Conservation (phyloP, 176 grass and related monocot species). For the Avena insularis region DNA sequence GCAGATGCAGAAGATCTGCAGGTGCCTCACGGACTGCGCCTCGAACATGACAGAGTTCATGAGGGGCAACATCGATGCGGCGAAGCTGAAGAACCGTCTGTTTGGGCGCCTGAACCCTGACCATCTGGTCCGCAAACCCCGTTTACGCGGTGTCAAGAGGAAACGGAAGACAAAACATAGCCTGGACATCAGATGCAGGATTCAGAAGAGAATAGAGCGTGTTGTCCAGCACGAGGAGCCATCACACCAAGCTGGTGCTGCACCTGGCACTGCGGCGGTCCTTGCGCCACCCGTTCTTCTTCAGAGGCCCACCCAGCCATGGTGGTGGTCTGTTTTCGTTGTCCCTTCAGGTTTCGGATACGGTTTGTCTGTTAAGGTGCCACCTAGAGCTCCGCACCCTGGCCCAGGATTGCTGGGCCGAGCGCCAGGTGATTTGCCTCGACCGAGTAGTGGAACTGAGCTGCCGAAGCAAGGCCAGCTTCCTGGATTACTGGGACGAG, state of each 20-base stretch:
- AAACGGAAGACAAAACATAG: not conserved
- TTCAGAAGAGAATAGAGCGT: slow-evolving; percentile 37
- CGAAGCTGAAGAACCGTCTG: slow-evolving; percentile 54
- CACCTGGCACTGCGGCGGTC: not conserved
- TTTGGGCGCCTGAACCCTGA: slow-evolving; percentile 52
- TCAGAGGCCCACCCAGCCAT: not conserved
- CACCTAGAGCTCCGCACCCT: not conserved
- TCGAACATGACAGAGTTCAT: slow-evolving; percentile 60
- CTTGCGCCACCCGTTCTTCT: not conserved
- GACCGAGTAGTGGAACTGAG: not conserved
- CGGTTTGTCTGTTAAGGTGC: slow-evolving; percentile 10
- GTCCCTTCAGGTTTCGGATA: slow-evolving; percentile 50
- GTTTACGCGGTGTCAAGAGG: slow-evolving; percentile 14
- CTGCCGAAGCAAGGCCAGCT: not conserved
- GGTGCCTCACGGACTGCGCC: slow-evolving; percentile 54
- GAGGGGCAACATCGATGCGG: slow-evolving; percentile 47
- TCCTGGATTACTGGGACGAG: slow-evolving; percentile 29
- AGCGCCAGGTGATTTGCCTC: slow-evolving; percentile 10
- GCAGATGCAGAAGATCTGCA: slow-evolving; percentile 66
- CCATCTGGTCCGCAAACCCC: slow-evolving; percentile 7
- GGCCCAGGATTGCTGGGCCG: slow-evolving; percentile 37
- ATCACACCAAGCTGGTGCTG: not conserved
- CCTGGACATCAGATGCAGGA: not conserved
- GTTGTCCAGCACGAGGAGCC: not conserved
- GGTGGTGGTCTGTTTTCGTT: slow-evolving; percentile 22